Evolutionary conservation across 2,329 filamentous ascomycete genomes (phyloP).

Genomic region (Sporothrix euskadiensis): DNA sequence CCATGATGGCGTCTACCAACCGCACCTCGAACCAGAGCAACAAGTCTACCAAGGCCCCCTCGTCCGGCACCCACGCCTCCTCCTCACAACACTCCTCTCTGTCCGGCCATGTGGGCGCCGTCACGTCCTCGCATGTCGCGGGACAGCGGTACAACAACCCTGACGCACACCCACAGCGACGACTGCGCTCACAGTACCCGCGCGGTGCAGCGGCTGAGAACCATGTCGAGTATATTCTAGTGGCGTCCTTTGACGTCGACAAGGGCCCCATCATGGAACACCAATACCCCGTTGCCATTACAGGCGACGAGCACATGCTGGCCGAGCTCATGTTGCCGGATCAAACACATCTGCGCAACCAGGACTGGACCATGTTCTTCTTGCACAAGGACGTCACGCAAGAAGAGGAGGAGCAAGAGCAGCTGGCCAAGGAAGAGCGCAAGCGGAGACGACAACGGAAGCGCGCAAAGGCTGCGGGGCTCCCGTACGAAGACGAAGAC

Average conservation of each 20-base stretch:
- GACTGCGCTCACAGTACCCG: constrained; percentile 73
- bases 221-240: constrained; percentile 98
- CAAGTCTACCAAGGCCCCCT: constrained; percentile 59
- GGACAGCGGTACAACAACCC: constrained; percentile 51
- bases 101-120: constrained; percentile 41
- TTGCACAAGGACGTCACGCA: constrained; percentile 90
- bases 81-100: constrained; percentile 62
- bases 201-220: constrained; percentile 69
- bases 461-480: constrained; percentile 53
- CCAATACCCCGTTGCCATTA: constrained; percentile 92
- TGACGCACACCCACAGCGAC: constrained; percentile 54
- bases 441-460: constrained; percentile 53
- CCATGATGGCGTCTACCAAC: constrained; percentile 52
- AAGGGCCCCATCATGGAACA: constrained; percentile 97
- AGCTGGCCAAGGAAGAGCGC: constrained; percentile 56
- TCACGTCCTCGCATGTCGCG: neutral
- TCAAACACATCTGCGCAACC: constrained; percentile 88
- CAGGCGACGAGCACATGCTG: constrained; percentile 95
- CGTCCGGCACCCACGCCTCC: constrained; percentile 55
- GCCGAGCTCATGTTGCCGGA: constrained; percentile 98
- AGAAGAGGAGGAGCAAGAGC: constrained; percentile 76
- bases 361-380: constrained; percentile 99
- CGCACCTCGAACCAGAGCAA: constrained; percentile 60
- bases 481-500: constrained; percentile 49
- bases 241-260: constrained; percentile 96